Evolutionary conservation across 495 filamentous ascomycete genomes (phyloP).

Genomic region (Barbatosphaeria neglecta): DNA sequence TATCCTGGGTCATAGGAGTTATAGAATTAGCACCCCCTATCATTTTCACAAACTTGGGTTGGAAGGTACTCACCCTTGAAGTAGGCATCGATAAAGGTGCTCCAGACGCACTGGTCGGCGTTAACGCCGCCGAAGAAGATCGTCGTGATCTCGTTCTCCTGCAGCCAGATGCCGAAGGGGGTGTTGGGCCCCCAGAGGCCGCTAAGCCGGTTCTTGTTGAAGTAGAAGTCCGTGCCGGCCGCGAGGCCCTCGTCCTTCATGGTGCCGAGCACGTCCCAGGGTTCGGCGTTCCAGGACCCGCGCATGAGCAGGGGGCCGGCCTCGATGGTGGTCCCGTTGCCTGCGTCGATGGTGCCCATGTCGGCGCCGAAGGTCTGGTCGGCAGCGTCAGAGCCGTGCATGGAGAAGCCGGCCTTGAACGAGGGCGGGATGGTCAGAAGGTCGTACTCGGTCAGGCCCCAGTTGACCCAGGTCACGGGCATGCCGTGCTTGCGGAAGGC

Average conservation of each 20-base stretch:
- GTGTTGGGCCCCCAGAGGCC: conserved; percentile 23
- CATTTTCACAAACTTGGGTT: not conserved
- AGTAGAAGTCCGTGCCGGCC: conserved; percentile 16
- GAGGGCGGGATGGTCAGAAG: conserved; percentile 21
- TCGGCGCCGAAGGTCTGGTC: conserved; percentile 13
- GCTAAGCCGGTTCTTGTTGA: conserved; percentile 21
- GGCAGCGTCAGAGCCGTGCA: conserved; percentile 2
- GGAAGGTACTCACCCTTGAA: conserved; percentile 1
- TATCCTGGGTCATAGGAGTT: not conserved
- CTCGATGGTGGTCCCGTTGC: conserved; percentile 13
- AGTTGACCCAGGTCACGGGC: conserved; percentile 16
- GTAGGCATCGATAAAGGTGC: conserved; percentile 21
- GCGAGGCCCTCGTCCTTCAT: conserved; percentile 13
- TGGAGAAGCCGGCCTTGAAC: conserved; percentile 19
- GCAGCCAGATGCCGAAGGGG: conserved; percentile 13
- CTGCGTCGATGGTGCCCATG: conserved; percentile 18
- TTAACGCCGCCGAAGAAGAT: conserved; percentile 17
- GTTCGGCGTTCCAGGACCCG: conserved; percentile 22
- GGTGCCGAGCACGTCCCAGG: conserved; percentile 6
- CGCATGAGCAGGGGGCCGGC: conserved; percentile 17
- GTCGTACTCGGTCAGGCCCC: conserved; percentile 22
- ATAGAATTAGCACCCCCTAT: not conserved
- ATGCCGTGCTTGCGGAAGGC: conserved; percentile 12
- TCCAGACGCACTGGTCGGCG: conserved; percentile 18
- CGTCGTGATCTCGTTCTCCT: conserved; percentile 18